Base-by-base conservation (phyloP, 2,329 filamentous ascomycete species). In the Akanthomyces uredinophilus region DNA sequence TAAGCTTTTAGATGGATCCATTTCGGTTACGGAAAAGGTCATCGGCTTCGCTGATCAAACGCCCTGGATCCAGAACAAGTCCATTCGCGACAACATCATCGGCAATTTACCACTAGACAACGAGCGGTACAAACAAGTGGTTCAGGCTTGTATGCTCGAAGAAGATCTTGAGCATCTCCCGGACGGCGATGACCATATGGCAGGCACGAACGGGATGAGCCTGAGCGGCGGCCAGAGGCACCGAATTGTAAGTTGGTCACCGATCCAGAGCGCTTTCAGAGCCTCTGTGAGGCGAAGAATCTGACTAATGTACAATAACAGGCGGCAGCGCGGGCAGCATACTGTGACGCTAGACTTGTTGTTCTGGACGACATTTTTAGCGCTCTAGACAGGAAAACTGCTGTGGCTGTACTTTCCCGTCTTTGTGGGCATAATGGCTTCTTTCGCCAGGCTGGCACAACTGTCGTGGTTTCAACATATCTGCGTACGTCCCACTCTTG, bases 311-410 rank as follows among this genome's bases (percentile, higher is more conserved):
- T 35, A 35, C 32, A 8, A 35, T 8, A 35, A 10, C 11, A 35
- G 32, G 32, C 49, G 11, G 24, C 24, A 24, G 58, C 58, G 11
- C 39, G 58, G n/a, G 58, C 58, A 16, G 20, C 29, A 3, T 60
- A 53, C 24, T 35, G 20, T 4, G n/a, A 46, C 2, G 49, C 49
- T 2, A 22, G 20, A 20, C 22, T 52, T 8, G 39, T 54, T n/a
- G 24, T 60, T 22, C 49, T 60, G 2, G 58, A 60, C 24, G 58
- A 60, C 49, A 37, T 60, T 2, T 52, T 60, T 10, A 60, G 58
- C 47, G 24, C 24, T 6, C 37, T 60, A 16, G 58, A 60, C 20
- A 11, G 47, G 5, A 52, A 47, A 24, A 60, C 50, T 22, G 47
- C 58, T 10, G 27, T 53, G 2, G 18, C 47, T 27, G 29, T 60